Evolutionary conservation across 495 filamentous ascomycete genomes (phyloP).

Genomic region (Friedmanniomyces simplex): DNA sequence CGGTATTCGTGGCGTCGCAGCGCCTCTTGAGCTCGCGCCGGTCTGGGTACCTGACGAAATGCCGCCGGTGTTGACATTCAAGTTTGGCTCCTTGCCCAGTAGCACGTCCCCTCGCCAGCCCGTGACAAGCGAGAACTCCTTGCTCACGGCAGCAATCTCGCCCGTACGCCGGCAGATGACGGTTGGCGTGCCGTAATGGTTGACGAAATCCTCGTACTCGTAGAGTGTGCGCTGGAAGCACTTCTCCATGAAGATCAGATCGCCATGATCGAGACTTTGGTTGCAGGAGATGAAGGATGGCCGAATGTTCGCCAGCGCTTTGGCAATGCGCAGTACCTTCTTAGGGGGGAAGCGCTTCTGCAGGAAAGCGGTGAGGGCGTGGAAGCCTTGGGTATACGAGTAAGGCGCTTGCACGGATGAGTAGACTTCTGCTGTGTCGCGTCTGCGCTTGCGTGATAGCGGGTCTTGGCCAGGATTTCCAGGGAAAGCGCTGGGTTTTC

Average conservation of each 20-base stretch:
- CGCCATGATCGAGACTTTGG: slow-evolving; percentile 67
- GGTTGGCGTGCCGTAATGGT: slow-evolving; percentile 74
- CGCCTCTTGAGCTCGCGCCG: slow-evolving; percentile 29
- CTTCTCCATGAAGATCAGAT: slow-evolving; percentile 95
- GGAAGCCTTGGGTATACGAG: slow-evolving; percentile 79
- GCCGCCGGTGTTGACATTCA: slow-evolving; percentile 69
- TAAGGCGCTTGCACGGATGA: slow-evolving; percentile 81
- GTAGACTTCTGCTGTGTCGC: slow-evolving; percentile 78
- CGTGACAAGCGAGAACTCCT: slow-evolving; percentile 87
- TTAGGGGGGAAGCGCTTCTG: slow-evolving; percentile 61
- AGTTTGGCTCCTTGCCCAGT: slow-evolving; percentile 75
- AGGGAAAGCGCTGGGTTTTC: slow-evolving; percentile 19
- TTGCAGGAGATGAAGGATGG: slow-evolving; percentile 87
- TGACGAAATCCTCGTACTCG: slow-evolving; percentile 87
- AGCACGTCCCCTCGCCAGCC: slow-evolving; percentile 91
- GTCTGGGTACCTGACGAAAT: slow-evolving; percentile 24
- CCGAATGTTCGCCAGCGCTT: slow-evolving; percentile 76
- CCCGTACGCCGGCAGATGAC: slow-evolving; percentile 87
- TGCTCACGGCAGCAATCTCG: slow-evolving; percentile 82
- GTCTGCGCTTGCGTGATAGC: slow-evolving; percentile 39
- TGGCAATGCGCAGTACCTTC: slow-evolving; percentile 67
- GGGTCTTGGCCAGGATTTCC: slow-evolving; percentile 38
- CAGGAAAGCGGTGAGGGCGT: slow-evolving; percentile 73
- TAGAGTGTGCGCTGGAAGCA: slow-evolving; percentile 86
- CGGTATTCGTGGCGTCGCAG: slow-evolving; percentile 38